Evolutionary conservation across 1,284 basidiomycete genomes (phyloP).

Genomic region (Apiotrichum montevideense): DNA sequence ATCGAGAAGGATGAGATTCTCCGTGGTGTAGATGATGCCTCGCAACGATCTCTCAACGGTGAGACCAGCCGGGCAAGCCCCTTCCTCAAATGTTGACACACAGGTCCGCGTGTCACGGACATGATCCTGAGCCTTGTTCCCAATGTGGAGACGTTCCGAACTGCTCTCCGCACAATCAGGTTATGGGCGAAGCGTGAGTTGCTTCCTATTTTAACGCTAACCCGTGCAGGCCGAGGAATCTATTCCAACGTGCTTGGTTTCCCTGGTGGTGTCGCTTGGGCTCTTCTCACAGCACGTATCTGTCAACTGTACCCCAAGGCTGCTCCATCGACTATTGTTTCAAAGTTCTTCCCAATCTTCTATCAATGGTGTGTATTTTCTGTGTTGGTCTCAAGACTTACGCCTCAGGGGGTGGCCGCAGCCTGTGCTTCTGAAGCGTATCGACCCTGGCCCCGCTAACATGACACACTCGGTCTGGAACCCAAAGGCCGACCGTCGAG

Average conservation of each 20-base stretch:
- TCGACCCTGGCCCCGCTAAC: constrained; percentile 77
- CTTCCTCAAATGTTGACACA: constrained; percentile 2
- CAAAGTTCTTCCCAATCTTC: constrained; percentile 94
- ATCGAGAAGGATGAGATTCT: constrained; percentile 87
- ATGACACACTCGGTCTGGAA: constrained; percentile 96
- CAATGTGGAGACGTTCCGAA: constrained; percentile 88
- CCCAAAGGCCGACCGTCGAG: constrained; percentile 90
- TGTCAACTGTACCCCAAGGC: constrained; percentile 98
- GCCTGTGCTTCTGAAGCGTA: constrained; percentile 90
- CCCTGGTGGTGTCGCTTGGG: constrained; percentile 97
- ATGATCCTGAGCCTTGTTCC: constrained; percentile 94
- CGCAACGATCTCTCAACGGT: constrained; percentile 92
- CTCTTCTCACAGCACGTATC: constrained; percentile 94
- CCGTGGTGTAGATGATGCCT: constrained; percentile 88
- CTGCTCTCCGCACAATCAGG: constrained; percentile 91
- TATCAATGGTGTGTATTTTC: constrained; percentile 71
- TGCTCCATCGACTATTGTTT: constrained; percentile 88
- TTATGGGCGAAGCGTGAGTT: constrained; percentile 88
- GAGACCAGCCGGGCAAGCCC: constrained; percentile 20
- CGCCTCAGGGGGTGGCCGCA: constrained; percentile 87
- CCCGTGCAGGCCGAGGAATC: constrained; percentile 71
- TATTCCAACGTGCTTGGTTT: constrained; percentile 99
- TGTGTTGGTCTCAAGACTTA: constrained; percentile 11
- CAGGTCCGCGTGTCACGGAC: constrained; percentile 92
- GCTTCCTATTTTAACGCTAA: constrained; percentile 15